These are phyloP conservation scores for Aspergillus ustus DNA, from an alignment of 2,329 filamentous ascomycete genomes.

Conservation along the genomic window DNA sequence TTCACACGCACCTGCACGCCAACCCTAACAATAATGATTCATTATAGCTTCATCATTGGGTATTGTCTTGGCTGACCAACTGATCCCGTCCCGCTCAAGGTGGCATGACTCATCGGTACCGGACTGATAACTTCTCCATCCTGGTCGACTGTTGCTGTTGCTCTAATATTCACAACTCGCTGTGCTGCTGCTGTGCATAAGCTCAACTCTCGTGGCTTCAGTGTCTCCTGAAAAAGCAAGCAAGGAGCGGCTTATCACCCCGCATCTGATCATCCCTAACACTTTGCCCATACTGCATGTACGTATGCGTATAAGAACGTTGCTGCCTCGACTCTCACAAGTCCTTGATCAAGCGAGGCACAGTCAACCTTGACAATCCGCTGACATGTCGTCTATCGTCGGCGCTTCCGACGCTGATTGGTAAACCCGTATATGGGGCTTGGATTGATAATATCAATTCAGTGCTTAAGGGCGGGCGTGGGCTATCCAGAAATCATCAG, in stretches of 20 bases:
- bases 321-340: neutral
- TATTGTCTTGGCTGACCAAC: neutral
- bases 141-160: neutral
- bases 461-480: neutral
- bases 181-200: no score
- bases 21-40: conserved; percentile 5
- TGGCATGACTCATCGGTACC: conserved; percentile 14
- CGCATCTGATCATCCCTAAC: neutral
- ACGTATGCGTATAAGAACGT: neutral
- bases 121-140: neutral
- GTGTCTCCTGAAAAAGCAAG: neutral
- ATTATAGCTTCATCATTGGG: neutral
- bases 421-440: neutral
- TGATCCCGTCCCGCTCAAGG: neutral
- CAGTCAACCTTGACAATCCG: neutral
- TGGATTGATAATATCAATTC: neutral
- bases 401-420: neutral
- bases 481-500: neutral
- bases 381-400: neutral
- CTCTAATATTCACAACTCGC: neutral
- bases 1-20: conserved; percentile 10
- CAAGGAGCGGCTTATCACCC: neutral
- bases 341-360: neutral
- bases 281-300: neutral
- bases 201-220: neutral